Percentiles rank a stretch among this genome's conserved stretches.
Conservation (phyloP, 176 grass and related monocot species). For the Bonia amplexicaulis region DNA sequence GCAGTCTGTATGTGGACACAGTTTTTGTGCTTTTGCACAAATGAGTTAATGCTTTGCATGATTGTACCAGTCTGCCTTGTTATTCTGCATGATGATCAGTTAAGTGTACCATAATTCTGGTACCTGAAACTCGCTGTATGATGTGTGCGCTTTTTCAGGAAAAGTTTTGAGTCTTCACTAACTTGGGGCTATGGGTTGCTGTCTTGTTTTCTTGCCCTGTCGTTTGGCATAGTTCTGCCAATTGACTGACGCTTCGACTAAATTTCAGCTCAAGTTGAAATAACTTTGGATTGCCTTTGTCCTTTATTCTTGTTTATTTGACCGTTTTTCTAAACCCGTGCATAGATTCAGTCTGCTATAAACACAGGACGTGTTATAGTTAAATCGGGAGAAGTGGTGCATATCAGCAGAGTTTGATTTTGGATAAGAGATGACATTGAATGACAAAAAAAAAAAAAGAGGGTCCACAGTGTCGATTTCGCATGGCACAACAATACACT, state of each 20-base stretch:
- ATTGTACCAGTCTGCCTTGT: not conserved
- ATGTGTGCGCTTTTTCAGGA: not conserved
- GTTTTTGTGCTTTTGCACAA: conserved; percentile 30
- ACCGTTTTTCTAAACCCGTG: not conserved
- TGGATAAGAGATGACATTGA: not conserved
- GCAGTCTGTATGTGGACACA: conserved; percentile 12
- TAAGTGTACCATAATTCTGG: not conserved
- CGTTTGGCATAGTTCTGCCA: not conserved
- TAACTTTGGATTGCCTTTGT: not conserved
- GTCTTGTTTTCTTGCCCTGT: not conserved
- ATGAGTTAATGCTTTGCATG: conserved; percentile 18
- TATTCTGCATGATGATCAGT: not conserved
- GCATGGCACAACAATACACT: not conserved
- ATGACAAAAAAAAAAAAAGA: not conserved
- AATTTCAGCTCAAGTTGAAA: not conserved
- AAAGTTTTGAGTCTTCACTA: not conserved
- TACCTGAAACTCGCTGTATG: not conserved
- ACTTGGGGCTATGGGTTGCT: not conserved
- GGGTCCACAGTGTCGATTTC: not conserved
- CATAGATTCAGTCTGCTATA: not conserved
- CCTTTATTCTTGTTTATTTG: not conserved
- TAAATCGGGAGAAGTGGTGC: not conserved
- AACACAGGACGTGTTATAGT: not conserved
- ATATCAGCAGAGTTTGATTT: not conserved
- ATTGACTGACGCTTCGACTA: not conserved